These are phyloP conservation scores for Pythium phragmiticola DNA, from an alignment of 352 stramenopile species.

Conservation along the genomic window DNA sequence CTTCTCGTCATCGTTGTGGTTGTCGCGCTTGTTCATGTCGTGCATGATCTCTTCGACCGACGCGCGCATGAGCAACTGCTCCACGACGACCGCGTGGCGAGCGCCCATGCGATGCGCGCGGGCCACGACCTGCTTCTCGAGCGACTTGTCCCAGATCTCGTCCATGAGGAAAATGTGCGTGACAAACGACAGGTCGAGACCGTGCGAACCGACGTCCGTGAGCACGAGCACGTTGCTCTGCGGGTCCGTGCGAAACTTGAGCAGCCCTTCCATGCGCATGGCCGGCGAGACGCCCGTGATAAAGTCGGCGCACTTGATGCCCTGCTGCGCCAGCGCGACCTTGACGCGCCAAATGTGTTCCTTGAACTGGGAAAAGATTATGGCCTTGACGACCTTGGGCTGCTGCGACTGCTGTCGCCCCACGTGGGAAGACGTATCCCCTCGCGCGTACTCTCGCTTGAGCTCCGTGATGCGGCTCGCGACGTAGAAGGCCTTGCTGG, in stretches of 20 bases:
- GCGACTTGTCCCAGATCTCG: constrained; percentile 94
- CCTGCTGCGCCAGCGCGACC: constrained; percentile 68
- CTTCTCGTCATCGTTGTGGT: not conserved
- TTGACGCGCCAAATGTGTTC: constrained; percentile 79
- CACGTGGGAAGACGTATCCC: not conserved
- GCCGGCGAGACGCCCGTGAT: constrained; percentile 45
- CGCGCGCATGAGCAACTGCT: constrained; percentile 89
- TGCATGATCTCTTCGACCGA: constrained; percentile 82
- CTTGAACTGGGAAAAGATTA: constrained; percentile 84
- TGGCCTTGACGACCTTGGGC: constrained; percentile 55
- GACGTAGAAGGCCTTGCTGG: constrained; percentile 77
- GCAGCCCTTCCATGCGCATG: constrained; percentile 52
- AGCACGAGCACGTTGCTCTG: constrained; percentile 92
- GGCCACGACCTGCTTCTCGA: constrained; percentile 95
- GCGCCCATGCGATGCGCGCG: constrained; percentile 96
- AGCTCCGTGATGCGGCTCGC: constrained; percentile 64
- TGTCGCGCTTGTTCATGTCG: constrained; percentile 36
- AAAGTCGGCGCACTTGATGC: constrained; percentile 61
- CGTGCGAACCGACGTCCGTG: constrained; percentile 92
- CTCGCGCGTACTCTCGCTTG: constrained; percentile 37
- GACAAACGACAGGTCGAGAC: constrained; percentile 97
- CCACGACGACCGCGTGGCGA: constrained; percentile 89
- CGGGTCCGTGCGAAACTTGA: constrained; percentile 55
- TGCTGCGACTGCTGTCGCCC: not conserved
- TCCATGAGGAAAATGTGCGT: constrained; percentile 98